Evolutionary conservation across 768 basidiomycete species (phyloP).

Genomic region (Pholiota conissans): DNA sequence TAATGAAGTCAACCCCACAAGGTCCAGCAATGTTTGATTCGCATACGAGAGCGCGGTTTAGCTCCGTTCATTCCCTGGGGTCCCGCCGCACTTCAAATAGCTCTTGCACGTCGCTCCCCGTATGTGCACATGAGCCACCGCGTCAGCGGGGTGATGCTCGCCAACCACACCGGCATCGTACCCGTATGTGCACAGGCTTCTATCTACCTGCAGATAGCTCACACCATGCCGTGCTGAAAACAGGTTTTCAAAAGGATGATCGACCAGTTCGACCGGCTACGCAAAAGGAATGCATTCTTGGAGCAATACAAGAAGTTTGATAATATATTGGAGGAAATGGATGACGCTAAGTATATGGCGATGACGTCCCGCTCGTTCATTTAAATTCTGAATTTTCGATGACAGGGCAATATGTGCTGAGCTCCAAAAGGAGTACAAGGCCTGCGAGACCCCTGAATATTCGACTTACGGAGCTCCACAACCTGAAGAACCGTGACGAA

Average conservation of each 20-base stretch:
- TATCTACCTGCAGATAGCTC: not conserved
- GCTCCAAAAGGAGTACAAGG: conserved; percentile 90
- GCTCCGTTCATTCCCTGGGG: conserved; percentile 99
- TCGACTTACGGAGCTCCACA: conserved; percentile 56
- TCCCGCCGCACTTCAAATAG: conserved; percentile 96
- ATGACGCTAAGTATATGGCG: conserved; percentile 78
- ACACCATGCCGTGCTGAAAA: not conserved
- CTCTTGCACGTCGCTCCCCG: conserved; percentile 87
- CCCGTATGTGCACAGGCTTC: conserved; percentile 48
- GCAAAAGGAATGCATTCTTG: conserved; percentile 89
- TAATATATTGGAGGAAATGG: conserved; percentile 92
- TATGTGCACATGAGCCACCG: conserved; percentile 88
- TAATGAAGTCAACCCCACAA: too few relatives aligned
- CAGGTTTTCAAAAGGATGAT: conserved; percentile 96
- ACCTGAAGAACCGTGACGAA: not conserved
- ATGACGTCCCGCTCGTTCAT: not conserved
- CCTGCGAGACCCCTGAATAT: conserved; percentile 94
- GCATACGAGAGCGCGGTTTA: conserved; percentile 93
- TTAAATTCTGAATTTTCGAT: not conserved
- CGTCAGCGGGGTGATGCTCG: conserved; percentile 97
- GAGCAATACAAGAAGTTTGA: conserved; percentile 98
- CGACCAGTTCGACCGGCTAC: conserved; percentile 88
- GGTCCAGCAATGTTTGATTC: conserved; percentile 96
- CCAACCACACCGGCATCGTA: conserved; percentile 98
- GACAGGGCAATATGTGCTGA: conserved; percentile 82